Evolutionary conservation across 106 monocot species (phyloP).

Genomic region (Apostasia ramifera): DNA sequence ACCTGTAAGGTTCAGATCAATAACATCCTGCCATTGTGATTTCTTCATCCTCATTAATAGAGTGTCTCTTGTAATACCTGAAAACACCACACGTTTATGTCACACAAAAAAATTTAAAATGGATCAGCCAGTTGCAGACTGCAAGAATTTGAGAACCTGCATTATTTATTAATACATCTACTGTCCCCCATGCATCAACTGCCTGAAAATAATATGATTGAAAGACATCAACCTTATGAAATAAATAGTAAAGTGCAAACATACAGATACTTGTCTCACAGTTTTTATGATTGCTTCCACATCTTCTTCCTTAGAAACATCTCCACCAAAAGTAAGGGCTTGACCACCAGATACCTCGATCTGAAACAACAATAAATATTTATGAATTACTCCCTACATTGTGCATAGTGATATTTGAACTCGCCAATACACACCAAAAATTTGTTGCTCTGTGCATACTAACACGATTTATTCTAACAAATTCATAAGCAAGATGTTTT

Average conservation of each 20-base stretch:
- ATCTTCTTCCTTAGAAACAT: constrained; percentile 72
- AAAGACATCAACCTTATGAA: constrained; percentile 1
- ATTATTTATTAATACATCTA: constrained; percentile 82
- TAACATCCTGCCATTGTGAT: constrained; percentile 89
- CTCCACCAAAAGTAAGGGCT: constrained; percentile 62
- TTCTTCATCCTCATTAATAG: constrained; percentile 92
- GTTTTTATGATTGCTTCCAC: constrained; percentile 72
- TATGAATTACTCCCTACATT: too few species aligned
- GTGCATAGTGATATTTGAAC: background rate
- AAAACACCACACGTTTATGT: background rate
- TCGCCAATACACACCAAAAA: background rate
- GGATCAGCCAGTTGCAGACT: background rate
- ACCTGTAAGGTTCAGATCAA: constrained; percentile 85
- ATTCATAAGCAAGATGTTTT: too few species aligned
- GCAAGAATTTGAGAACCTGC: constrained; percentile 42
- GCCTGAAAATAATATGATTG: constrained; percentile 35
- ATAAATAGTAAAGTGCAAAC: background rate
- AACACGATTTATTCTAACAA: too few species aligned
- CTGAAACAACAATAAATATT: constrained; percentile 16
- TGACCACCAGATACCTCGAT: constrained; percentile 68
- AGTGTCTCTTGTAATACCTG: constrained; percentile 80
- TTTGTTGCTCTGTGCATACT: too few species aligned
- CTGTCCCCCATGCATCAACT: constrained; percentile 70
- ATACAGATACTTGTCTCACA: constrained; percentile 20
- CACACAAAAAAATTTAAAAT: background rate